A percentile compares a stretch with the other conserved stretches of the same genome.
Evolutionary conservation across 805 yeast species (phyloP).

Genomic region (Lipomyces mesembrius): DNA sequence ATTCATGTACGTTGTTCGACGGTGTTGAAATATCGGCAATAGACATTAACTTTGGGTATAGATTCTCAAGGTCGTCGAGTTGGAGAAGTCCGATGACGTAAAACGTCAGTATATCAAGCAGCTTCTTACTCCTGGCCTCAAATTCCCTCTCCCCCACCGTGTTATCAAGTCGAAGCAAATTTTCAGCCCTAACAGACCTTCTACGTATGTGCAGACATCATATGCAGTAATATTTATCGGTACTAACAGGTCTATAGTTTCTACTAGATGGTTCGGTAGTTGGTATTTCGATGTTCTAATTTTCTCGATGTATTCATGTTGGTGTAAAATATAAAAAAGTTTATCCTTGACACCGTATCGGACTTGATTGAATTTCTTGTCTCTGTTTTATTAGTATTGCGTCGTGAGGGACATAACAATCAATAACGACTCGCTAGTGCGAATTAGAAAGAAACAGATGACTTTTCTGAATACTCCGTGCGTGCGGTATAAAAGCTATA

Average conservation of each 20-base stretch:
- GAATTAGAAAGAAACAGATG: neutral
- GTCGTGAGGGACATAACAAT: neutral
- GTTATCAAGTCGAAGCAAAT: conserved; percentile 85
- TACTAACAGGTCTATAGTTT: neutral
- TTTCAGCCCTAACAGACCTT: conserved; percentile 91
- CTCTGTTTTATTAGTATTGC: neutral
- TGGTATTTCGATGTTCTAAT: neutral
- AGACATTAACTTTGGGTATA: neutral
- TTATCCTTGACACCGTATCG: neutral
- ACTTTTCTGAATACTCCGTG: no score
- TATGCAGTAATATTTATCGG: no score
- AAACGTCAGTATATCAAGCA: conserved; percentile 99
- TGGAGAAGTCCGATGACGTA: conserved; percentile 96
- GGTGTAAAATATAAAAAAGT: conserved; percentile 1
- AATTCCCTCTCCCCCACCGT: conserved; percentile 99
- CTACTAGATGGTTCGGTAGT: neutral
- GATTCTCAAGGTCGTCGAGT: conserved; percentile 96
- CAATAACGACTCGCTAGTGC: neutral
- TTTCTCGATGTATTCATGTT: neutral
- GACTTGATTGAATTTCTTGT: neutral
- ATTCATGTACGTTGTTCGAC: conserved; percentile 64
- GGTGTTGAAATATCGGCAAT: neutral
- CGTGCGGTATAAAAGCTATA: no score
- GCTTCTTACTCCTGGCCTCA: conserved; percentile 91
- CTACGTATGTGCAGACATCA: conserved; percentile 54